Base-by-base conservation (phyloP, 129 eudicot species). In the Arctium lappa region DNA sequence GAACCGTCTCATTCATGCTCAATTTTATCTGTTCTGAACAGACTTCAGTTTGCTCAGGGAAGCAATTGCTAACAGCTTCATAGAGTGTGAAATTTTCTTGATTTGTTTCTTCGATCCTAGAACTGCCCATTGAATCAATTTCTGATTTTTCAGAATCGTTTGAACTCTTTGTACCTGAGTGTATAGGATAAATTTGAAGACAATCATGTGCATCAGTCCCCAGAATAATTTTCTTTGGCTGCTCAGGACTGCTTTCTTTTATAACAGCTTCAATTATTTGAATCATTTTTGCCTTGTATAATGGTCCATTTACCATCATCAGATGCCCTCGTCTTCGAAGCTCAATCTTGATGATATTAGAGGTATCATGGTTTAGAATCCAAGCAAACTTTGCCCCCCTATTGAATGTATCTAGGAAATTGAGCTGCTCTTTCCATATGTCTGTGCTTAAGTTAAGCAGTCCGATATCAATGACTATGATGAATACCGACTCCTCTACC, bases 391-490 rank as follows among this genome's bases (percentile, higher is more conserved):
- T 90, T 48, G 89, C 94, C 74, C 63, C 75, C 36, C 75, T 82
- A 10, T 62, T 50, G 86, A 86, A 90, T 66, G 53, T 81, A 50
- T 89, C 89, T 15, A 95, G 92, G 80, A 87, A 93, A 74, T 85
- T 90, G 4, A 95, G 91, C 84, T 95, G 99, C 38, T 91, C 95
- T 82, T 86, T 95, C 99, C 99, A 95, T 79, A 93, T 87, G 84
- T 80, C 83, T 37, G 97, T 93, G 80, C 88, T 89, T 83, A 91
- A 86, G 89, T 91, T 94, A 62, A 95, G 97, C 63, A 95, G 81
- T 48, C 86, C 92, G 69, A 95, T 90, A 79, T 93, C 99, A 68
- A 95, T 74, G 33, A 90, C 91, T 77, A 95, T 84, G 86, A 93
- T 40, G 65, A 85, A 87, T 48, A 86, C 60, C 29, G 92, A 79